A percentile compares a stretch with the other conserved stretches of the same genome.
phyloP scores from a whole-genome alignment of 805 yeast species.

The Monosporozyma siamensis region DNA sequence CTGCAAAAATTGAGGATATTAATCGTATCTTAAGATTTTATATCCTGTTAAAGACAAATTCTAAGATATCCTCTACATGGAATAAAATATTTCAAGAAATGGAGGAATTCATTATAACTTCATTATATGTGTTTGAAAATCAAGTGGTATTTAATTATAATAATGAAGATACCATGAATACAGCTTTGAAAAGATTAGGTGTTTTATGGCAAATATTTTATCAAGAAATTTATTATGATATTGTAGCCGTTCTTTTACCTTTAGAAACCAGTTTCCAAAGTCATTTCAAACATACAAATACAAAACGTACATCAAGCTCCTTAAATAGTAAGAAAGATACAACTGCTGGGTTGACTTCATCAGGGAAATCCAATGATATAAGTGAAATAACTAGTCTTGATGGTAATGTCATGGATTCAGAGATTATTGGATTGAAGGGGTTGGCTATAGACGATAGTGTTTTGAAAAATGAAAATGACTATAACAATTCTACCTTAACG shows the following conservation, averaged over 20 bases:
- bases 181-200: conserved; percentile 31
- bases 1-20: conserved; percentile 26
- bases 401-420: neutral
- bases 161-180: conserved; percentile 29
- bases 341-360: neutral
- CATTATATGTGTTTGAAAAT: conserved; percentile 33
- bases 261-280: conserved; percentile 26
- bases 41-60: conserved; percentile 20
- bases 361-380: neutral
- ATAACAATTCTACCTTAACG: neutral
- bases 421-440: neutral
- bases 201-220: conserved; percentile 51
- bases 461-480: neutral
- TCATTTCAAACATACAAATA: neutral
- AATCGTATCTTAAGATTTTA: conserved; percentile 23
- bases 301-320: neutral
- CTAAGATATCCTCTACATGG: conserved; percentile 20
- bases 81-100: conserved; percentile 21
- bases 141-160: conserved; percentile 29
- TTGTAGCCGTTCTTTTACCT: conserved; percentile 55
- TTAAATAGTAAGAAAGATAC: neutral
- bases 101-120: conserved; percentile 27
- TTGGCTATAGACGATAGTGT: neutral
- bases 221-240: conserved; percentile 44
- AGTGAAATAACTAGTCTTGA: neutral